These are phyloP conservation scores for Ganoderma meredithae DNA, from an alignment of 1,284 basidiomycete species.

Conservation along the genomic window DNA sequence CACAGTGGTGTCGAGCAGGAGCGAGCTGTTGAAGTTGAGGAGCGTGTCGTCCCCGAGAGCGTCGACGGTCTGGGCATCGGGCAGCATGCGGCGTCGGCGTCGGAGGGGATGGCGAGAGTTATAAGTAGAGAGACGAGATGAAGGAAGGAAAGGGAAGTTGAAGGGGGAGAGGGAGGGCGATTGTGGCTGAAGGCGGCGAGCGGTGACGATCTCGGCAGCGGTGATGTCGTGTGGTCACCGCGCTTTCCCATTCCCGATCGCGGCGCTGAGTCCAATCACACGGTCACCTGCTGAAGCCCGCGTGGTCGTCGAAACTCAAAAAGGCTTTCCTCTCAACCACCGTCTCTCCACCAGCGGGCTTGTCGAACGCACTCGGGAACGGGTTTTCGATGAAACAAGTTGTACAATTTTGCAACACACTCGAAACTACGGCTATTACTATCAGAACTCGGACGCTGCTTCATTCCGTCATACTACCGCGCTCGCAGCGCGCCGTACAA, in stretches of 20 bases:
- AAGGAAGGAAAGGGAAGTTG: neutral
- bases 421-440: neutral
- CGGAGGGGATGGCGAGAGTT: neutral
- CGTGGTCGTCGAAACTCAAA: neutral
- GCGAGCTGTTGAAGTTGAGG: constrained; percentile 32
- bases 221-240: constrained; percentile 5
- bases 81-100: neutral
- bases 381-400: neutral
- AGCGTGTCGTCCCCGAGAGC: constrained; percentile 18
- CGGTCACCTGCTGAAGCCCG: neutral
- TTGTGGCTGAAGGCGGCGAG: constrained; percentile 16
- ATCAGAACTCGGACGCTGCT: neutral
- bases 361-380: neutral
- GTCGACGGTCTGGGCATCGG: neutral
- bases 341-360: neutral
- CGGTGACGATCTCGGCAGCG: constrained; percentile 2
- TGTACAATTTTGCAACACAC: neutral
- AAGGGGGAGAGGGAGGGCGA: neutral
- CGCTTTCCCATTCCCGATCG: neutral
- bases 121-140: neutral
- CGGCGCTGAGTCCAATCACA: neutral
- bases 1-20: constrained; percentile 35
- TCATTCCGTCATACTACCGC: neutral
- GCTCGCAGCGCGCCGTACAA: neutral
- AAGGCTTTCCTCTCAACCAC: neutral